These are phyloP conservation scores for Monilinia fructigena DNA, from an alignment of 2,329 filamentous ascomycete genomes.

Conservation along the genomic window DNA sequence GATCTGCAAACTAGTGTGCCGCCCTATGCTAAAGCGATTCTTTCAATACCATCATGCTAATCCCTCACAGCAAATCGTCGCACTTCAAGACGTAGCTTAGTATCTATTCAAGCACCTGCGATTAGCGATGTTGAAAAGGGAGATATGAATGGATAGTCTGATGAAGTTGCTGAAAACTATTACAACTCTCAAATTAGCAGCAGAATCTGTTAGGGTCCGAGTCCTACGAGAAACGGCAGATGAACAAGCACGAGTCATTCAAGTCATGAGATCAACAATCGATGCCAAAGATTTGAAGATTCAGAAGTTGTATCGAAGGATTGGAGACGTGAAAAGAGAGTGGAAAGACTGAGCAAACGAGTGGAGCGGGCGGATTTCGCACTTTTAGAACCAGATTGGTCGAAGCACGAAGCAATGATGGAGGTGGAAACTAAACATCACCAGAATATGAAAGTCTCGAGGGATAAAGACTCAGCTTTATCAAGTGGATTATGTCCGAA, in stretches of 20 bases:
- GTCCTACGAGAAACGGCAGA: neutral
- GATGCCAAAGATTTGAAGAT: neutral
- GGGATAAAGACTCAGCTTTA: neutral
- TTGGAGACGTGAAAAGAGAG: constrained; percentile 5
- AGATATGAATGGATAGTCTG: neutral
- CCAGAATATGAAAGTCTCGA: neutral
- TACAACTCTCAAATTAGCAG: neutral
- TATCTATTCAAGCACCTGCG: neutral
- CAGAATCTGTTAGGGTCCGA: neutral
- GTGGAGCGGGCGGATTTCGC: neutral
- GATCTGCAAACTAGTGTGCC: neutral
- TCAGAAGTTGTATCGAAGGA: constrained; percentile 6
- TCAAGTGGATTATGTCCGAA: neutral
- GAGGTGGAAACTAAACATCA: neutral
- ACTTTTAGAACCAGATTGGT: neutral
- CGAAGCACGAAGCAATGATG: neutral
- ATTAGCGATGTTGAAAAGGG: neutral
- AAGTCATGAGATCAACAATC: neutral
- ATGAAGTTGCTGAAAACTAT: neutral
- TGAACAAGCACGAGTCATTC: constrained; percentile 1
- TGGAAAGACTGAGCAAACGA: neutral
- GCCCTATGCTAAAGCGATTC: neutral
- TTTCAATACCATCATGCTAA: neutral
- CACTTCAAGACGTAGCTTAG: neutral
- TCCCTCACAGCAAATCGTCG: neutral